These are phyloP conservation scores for Plasmodium vinckei DNA, from an alignment of 169 alveolate species.

Conservation along the genomic window DNA sequence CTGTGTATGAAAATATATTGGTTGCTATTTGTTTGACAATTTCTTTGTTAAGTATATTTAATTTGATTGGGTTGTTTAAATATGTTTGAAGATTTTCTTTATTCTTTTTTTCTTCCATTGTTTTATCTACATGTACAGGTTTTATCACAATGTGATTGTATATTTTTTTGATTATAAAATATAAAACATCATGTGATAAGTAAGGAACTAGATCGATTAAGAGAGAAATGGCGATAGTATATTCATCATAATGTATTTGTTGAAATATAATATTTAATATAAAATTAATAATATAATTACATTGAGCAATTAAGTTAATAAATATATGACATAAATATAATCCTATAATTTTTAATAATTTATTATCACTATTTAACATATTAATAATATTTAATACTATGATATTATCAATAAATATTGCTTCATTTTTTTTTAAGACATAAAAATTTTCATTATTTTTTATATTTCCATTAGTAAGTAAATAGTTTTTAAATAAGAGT, in stretches of 20 bases:
- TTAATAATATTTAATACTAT: slow-evolving; percentile 26
- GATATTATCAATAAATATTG: slow-evolving; percentile 16
- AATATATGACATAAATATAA: slow-evolving; percentile 27
- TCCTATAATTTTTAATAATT: slow-evolving; percentile 1
- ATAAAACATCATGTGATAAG: slow-evolving; percentile 42
- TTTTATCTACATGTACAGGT: not conserved
- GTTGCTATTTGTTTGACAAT: not conserved
- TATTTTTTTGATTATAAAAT: slow-evolving; percentile 18
- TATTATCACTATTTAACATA: slow-evolving; percentile 18
- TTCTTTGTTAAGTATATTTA: not conserved
- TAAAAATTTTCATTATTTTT: slow-evolving; percentile 52
- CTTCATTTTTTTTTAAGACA: slow-evolving; percentile 34
- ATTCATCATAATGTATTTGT: slow-evolving; percentile 49
- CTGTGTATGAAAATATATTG: slow-evolving; percentile 8
- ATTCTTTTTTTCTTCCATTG: not conserved
- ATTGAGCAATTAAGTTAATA: slow-evolving; percentile 6
- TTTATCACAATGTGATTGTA: not conserved
- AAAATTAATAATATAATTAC: slow-evolving; percentile 16
- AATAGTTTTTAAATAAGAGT: slow-evolving; percentile 9
- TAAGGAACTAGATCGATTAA: slow-evolving; percentile 6
- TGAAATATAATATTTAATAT: slow-evolving; percentile 8
- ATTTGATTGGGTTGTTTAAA: not conserved
- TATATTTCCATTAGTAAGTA: not conserved
- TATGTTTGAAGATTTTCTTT: not conserved
- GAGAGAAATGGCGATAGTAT: slow-evolving; percentile 5